These are phyloP conservation scores for Candida smagusa DNA, from an alignment of 1,139 yeast genomes.

Conservation along the genomic window DNA sequence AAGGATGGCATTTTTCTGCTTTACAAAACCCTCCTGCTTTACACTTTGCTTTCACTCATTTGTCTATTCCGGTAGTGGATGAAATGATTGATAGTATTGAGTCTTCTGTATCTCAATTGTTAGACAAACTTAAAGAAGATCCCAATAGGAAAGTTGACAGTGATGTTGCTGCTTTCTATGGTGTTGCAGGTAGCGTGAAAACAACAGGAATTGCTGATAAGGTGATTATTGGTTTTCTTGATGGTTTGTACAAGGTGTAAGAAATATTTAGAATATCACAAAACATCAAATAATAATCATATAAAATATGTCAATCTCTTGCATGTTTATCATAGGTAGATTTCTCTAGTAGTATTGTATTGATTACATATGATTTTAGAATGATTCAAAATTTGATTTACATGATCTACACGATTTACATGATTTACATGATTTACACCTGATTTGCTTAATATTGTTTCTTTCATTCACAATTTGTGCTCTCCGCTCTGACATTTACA, in stretches of 20 bases:
- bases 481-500: too few relatives aligned
- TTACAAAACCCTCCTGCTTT: constrained; percentile 88
- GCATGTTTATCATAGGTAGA: too few relatives aligned
- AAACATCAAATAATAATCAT: too few relatives aligned
- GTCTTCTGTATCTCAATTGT: constrained; percentile 42
- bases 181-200: constrained; percentile 87
- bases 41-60: constrained; percentile 81
- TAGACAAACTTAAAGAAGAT: constrained; percentile 23
- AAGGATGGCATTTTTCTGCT: constrained; percentile 90
- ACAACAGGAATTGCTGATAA: constrained; percentile 85
- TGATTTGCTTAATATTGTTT: too few relatives aligned
- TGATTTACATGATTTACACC: too few relatives aligned
- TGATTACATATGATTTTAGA: too few relatives aligned
- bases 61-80: constrained; percentile 62
- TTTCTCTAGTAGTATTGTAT: too few relatives aligned
- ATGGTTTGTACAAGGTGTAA: constrained; percentile 60
- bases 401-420: too few relatives aligned
- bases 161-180: constrained; percentile 85
- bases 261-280: too few relatives aligned
- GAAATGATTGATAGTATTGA: constrained; percentile 59
- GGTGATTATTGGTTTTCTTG: constrained; percentile 75
- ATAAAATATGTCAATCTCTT: not conserved
- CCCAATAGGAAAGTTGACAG: constrained; percentile 31
- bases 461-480: too few relatives aligned
- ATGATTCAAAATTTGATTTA: too few relatives aligned